Percentiles rank a stretch among this genome's conserved stretches.
Evolutionary conservation across 2,329 filamentous ascomycete genomes (phyloP).

Genomic region (Aspergillus glaucus): DNA sequence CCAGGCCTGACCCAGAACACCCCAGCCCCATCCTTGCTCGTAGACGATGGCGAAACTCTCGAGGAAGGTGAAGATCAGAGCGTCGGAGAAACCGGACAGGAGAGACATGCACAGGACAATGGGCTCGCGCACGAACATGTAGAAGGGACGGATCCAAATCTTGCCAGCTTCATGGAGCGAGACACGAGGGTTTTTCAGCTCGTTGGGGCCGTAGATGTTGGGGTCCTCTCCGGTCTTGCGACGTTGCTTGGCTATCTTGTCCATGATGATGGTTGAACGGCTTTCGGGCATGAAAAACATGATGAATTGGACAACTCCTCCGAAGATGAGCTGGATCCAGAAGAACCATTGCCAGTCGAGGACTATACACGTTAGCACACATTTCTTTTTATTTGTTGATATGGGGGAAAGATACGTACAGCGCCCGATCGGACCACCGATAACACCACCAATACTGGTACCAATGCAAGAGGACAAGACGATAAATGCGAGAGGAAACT

Average conservation of each 20-base stretch:
- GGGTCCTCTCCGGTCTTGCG: constrained; percentile 46
- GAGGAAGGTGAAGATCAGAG: constrained; percentile 61
- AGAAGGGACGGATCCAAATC: constrained; percentile 59
- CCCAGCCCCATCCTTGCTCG: constrained; percentile 54
- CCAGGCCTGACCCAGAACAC: constrained; percentile 51
- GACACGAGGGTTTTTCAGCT: constrained; percentile 43
- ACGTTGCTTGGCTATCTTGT: constrained; percentile 50
- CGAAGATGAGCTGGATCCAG: constrained; percentile 55
- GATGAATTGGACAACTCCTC: constrained; percentile 46
- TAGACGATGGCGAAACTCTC: constrained; percentile 54
- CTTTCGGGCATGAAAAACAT: constrained; percentile 51
- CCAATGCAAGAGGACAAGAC: constrained; percentile 48
- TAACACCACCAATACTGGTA: constrained; percentile 45
- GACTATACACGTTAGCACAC: constrained; percentile 12
- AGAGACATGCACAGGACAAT: constrained; percentile 64
- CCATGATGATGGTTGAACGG: constrained; percentile 50
- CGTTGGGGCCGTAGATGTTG: constrained; percentile 60
- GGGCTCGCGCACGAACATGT: constrained; percentile 65
- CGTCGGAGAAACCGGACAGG: constrained; percentile 64
- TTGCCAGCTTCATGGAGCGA: constrained; percentile 25
- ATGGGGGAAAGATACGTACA: constrained; percentile 4
- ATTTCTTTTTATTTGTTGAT: too few species aligned
- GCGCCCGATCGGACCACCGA: constrained; percentile 44
- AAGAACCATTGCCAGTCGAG: constrained; percentile 52
- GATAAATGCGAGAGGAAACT: constrained; percentile 52